A percentile compares a stretch with the other conserved stretches of the same genome.
These are phyloP conservation scores for Diplodia scrobiculata DNA, from an alignment of 2,329 filamentous ascomycete genomes.

Conservation along the genomic window DNA sequence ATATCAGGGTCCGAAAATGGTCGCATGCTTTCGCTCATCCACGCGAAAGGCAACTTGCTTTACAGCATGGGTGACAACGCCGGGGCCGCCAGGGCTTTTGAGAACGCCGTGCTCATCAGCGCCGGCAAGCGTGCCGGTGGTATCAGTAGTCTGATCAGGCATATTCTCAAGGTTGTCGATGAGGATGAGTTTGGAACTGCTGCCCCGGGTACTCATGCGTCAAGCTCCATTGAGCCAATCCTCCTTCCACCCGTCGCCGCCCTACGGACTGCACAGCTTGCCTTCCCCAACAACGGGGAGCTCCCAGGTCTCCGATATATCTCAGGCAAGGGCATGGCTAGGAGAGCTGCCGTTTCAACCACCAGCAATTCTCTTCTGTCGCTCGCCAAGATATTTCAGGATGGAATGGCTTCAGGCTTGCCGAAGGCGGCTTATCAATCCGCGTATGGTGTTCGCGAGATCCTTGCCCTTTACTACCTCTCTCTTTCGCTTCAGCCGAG, in stretches of 20 bases:
- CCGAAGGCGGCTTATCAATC: slow-evolving; percentile 54
- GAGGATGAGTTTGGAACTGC: slow-evolving; percentile 25
- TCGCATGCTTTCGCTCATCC: slow-evolving; percentile 86
- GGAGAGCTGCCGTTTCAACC: slow-evolving; percentile 81
- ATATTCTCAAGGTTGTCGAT: slow-evolving; percentile 69
- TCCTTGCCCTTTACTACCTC: slow-evolving; percentile 90
- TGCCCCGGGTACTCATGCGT: slow-evolving; percentile 32
- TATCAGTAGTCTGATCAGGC: slow-evolving; percentile 76
- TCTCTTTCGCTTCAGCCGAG: slow-evolving; percentile 93
- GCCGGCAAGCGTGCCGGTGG: slow-evolving; percentile 67
- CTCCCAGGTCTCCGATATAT: slow-evolving; percentile 78
- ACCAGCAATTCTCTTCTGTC: slow-evolving; percentile 95
- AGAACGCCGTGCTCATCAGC: slow-evolving; percentile 90
- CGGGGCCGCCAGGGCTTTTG: slow-evolving; percentile 82
- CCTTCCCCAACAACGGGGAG: slow-evolving; percentile 74
- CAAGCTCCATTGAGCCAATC: slow-evolving; percentile 61
- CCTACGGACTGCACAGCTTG: slow-evolving; percentile 75
- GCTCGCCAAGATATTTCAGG: slow-evolving; percentile 95
- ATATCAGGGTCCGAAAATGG: slow-evolving; percentile 87
- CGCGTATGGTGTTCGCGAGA: slow-evolving; percentile 81
- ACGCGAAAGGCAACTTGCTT: slow-evolving; percentile 98
- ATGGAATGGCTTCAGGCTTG: slow-evolving; percentile 70
- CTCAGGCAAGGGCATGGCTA: slow-evolving; percentile 65
- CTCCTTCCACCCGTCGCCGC: slow-evolving; percentile 82
- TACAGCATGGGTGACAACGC: slow-evolving; percentile 84